Evolutionary conservation across 2,329 filamentous ascomycete genomes (phyloP).

Genomic region (Tolypocladium ophioglossoides): DNA sequence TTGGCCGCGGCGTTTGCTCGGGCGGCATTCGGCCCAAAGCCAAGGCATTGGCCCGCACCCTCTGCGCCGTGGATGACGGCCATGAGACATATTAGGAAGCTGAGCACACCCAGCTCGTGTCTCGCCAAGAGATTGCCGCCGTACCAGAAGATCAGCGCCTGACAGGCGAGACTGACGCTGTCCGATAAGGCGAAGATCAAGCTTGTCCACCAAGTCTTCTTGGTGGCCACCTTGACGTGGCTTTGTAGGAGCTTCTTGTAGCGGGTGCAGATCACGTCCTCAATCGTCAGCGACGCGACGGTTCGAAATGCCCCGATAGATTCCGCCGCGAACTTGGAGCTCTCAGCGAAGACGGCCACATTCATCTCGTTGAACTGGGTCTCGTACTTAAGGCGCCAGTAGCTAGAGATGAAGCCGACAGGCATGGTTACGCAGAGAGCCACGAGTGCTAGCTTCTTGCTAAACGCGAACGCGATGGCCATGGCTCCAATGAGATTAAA

Average conservation of each 20-base stretch:
- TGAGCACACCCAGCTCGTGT: conserved; percentile 33
- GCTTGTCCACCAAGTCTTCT: conserved; percentile 50
- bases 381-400: conserved; percentile 45
- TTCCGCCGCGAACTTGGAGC: conserved; percentile 65
- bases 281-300: conserved; percentile 60
- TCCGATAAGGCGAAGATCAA: conserved; percentile 60
- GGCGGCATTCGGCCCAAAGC: conserved; percentile 53
- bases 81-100: conserved; percentile 51
- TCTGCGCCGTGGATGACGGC: conserved; percentile 59
- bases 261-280: conserved; percentile 50
- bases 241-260: conserved; percentile 48
- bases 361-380: conserved; percentile 59
- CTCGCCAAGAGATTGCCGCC: conserved; percentile 48
- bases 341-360: conserved; percentile 55
- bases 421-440: conserved; percentile 50
- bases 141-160: conserved; percentile 58
- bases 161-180: conserved; percentile 50
- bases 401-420: conserved; percentile 35
- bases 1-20: conserved; percentile 49
- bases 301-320: conserved; percentile 65
- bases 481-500: conserved; percentile 57
- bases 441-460: conserved; percentile 67
- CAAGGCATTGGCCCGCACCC: conserved; percentile 55
- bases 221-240: conserved; percentile 50
- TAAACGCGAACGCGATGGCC: conserved; percentile 58